Base-by-base conservation (phyloP, 2,329 filamentous ascomycete species). In the Aureobasidium zeae region DNA sequence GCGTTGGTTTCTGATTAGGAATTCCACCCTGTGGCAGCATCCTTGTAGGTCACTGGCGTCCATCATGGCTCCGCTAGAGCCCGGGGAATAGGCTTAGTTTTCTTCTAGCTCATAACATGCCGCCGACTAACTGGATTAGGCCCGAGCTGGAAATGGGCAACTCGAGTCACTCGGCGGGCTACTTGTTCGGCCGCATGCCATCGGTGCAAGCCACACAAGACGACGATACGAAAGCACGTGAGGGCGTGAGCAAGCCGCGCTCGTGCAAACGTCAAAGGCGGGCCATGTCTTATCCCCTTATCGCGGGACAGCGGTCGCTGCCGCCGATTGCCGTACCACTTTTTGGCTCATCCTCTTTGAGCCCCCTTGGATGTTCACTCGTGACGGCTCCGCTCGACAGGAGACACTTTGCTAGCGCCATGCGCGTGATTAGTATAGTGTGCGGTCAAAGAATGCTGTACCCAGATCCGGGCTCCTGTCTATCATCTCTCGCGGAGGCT, bases 241-340 rank as follows among this genome's bases (percentile, higher is more conserved):
- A 43, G 17, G 16, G 29, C 38, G 38, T 43, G 38, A 20, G 16
- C 4, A 16, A 20, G 15, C 21, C 39, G 29, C 28, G 39, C 30
- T 32, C 28, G 36, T 30, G 36, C 36, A 39, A n/a, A 22, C 17
- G n/a, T 8, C 17, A 30, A 41, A 41, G 37, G 19, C 6, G 10
- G 16, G 16, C 16, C 3, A 28, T 38, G 43, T 45, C 43, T 45
- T 45, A 45, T 45, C 43, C 43, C n/a, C 43, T 45, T 45, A 45
- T 45, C 43, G 43, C 43, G 43, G 43, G 43, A 45, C 25, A 31
- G 43, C 43, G 43, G 43, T 33, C 33, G 19, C 32, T 36, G 25
- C 43, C 43, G 37, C 43, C n/a, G n/a, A n/a, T 37, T 38, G 32
- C 43, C 43, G 43, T 30, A 33, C 39, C 39, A 30, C 43, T 26